phyloP scores from a whole-genome alignment of 495 filamentous ascomycete genomes.

The Darksidea phi region DNA sequence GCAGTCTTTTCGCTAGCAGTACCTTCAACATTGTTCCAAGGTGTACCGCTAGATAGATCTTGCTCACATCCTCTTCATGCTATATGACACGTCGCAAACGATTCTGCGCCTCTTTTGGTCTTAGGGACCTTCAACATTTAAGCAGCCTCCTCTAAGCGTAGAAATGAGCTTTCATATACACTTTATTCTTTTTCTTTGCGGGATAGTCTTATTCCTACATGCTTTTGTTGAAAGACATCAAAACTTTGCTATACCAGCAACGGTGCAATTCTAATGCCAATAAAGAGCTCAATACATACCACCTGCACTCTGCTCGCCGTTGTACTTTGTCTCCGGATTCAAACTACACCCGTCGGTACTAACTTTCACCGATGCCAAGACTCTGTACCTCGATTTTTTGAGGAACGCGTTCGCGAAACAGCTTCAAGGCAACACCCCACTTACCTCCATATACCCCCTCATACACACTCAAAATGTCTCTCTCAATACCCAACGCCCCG shows the following conservation, averaged over 20 bases:
- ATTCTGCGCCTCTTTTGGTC: too few relatives aligned
- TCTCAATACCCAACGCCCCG: slow-evolving; percentile 89
- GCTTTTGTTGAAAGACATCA: too few relatives aligned
- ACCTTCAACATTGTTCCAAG: slow-evolving; percentile 57
- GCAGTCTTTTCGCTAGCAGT: slow-evolving; percentile 73
- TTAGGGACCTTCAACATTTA: too few relatives aligned
- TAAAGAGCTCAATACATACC: too few relatives aligned
- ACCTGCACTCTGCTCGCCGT: too few relatives aligned
- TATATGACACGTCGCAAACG: too few relatives aligned
- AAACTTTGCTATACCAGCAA: too few relatives aligned
- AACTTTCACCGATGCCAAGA: slow-evolving; percentile 3
- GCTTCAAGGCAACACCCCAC: slow-evolving; percentile 19
- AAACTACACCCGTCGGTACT: not conserved
- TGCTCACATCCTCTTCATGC: slow-evolving; percentile 50
- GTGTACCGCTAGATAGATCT: slow-evolving; percentile 71
- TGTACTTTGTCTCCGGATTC: not conserved
- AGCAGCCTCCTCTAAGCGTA: too few relatives aligned
- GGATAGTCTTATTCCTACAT: too few relatives aligned
- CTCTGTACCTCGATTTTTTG: slow-evolving; percentile 10
- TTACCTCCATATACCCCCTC: slow-evolving; percentile 12
- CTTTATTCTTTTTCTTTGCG: too few relatives aligned
- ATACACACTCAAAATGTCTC: slow-evolving; percentile 67
- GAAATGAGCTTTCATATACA: too few relatives aligned
- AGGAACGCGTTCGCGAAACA: slow-evolving; percentile 8
- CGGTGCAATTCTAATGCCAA: too few relatives aligned